Conservation (phyloP, 768 basidiomycete species). For the Podaxis pistillaris region DNA sequence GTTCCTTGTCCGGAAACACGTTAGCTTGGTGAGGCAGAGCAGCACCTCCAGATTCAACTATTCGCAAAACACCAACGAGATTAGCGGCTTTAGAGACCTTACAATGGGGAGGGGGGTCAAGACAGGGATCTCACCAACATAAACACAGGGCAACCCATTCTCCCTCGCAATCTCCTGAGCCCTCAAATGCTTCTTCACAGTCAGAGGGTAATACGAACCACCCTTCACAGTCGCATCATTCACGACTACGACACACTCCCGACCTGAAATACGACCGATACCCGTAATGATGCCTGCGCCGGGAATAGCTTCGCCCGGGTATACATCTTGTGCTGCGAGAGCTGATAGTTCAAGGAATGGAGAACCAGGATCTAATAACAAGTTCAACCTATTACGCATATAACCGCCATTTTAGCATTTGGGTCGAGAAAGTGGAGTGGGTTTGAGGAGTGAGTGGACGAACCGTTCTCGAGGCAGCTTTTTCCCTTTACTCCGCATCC, state of each 20-base stretch:
- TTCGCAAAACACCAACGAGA: too few relatives aligned
- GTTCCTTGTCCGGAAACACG: constrained; percentile 93
- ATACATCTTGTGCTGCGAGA: constrained; percentile 86
- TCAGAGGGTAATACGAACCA: constrained; percentile 88
- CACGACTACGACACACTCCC: constrained; percentile 87
- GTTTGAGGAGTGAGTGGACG: constrained; percentile 1
- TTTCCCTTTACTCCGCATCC: constrained; percentile 79
- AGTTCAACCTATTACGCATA: constrained; percentile 49
- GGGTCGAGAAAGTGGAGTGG: neutral
- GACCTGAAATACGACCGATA: constrained; percentile 72
- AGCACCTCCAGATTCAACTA: constrained; percentile 94
- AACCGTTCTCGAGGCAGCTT: constrained; percentile 82
- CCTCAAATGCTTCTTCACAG: constrained; percentile 93
- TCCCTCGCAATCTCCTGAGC: constrained; percentile 95
- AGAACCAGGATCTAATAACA: constrained; percentile 80
- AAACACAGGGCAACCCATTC: constrained; percentile 87
- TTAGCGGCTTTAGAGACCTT: too few relatives aligned
- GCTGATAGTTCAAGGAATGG: constrained; percentile 90
- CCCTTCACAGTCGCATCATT: constrained; percentile 95
- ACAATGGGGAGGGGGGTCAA: neutral
- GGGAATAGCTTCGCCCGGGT: constrained; percentile 71
- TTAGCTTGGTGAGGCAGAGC: constrained; percentile 92
- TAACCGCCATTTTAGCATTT: neutral
- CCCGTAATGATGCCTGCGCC: constrained; percentile 92
- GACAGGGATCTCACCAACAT: constrained; percentile 62